Evolutionary conservation across 371 early-diverging fungal genomes (phyloP).

Genomic region (Dichotomocladium elegans): DNA sequence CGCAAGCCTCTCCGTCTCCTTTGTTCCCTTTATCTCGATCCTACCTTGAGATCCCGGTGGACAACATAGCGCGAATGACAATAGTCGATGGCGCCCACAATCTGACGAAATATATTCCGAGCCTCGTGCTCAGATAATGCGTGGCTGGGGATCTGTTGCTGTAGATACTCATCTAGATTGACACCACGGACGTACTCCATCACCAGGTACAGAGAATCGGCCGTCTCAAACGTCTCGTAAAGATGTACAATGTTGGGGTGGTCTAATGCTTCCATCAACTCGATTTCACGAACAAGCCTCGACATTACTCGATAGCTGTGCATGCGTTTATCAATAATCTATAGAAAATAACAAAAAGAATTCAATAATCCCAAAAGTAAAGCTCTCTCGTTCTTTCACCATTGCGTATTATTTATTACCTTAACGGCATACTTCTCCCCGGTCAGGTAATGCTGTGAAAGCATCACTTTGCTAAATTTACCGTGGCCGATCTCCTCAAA

Average conservation of each 20-base stretch:
- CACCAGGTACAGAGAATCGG: constrained; percentile 70
- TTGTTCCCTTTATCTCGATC: neutral
- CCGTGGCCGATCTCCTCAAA: constrained; percentile 81
- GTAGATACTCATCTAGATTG: constrained; percentile 54
- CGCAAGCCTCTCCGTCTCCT: neutral
- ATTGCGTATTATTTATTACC: constrained; percentile 12
- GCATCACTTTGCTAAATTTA: constrained; percentile 86
- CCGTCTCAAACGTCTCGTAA: constrained; percentile 88
- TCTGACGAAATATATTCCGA: constrained; percentile 65
- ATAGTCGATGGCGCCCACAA: constrained; percentile 64
- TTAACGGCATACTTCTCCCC: constrained; percentile 57
- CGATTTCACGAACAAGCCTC: constrained; percentile 81
- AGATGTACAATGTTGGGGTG: constrained; percentile 87
- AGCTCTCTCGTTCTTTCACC: neutral
- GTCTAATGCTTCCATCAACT: constrained; percentile 81
- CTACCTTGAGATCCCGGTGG: constrained; percentile 78
- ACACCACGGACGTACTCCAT: constrained; percentile 64
- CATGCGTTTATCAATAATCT: constrained; percentile 80
- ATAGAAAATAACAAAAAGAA: neutral
- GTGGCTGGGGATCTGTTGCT: constrained; percentile 33
- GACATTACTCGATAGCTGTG: constrained; percentile 75
- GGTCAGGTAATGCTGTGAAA: constrained; percentile 78
- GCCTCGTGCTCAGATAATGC: constrained; percentile 58
- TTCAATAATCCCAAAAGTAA: neutral
- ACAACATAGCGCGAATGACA: constrained; percentile 72